Base-by-base conservation (phyloP, 2,329 filamentous ascomycete species). In the Curvularia lunata region DNA sequence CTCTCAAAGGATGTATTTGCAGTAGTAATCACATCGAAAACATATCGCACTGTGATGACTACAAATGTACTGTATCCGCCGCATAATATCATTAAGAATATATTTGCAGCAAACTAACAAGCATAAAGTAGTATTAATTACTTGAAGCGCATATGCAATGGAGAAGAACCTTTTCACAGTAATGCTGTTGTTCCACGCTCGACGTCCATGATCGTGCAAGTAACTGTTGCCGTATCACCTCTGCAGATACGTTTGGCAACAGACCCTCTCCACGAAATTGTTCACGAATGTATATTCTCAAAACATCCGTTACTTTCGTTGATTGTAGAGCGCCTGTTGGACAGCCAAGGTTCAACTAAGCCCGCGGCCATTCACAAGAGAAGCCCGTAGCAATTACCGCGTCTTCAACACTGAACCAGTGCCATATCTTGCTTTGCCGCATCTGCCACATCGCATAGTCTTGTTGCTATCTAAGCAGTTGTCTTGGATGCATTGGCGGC, bases 401-500 rank as follows among this genome's bases (percentile, higher is more conserved):
- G 5, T 12, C 28, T 9, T 23, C 4, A 9, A 12, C 28, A 23
- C 3, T 2, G 19, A 13, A 10, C 8, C 3, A 25, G 6, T 16
- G n/a, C 19, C n/a, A 13, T 23, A 13, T 34, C 45, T n/a, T 7
- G 12, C 28, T 12, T 23, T 3, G 19, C 19, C 12, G 3, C 28
- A 2, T 6, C 1, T 2, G 1, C 34, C 16, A 4, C 16, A 13
- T 5, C 3, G 8, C 25, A 3, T 40, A 6, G 0, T 27, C 1
- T 28, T n/a, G 16, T 28, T 16, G 13, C 19, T 13, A 6, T 40
- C 23, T 54, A 58, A 41, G 47, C 52, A 12, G 56, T 34, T 2
- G 56, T 48, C 28, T 58, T 58, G 10, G 52, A 12, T 10, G 60
- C 53, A 18, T 64, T 75, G 30, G 85, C 84, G 2, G 83, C 80